Base-by-base conservation (phyloP, 805 yeast species). In the Saccharomycopsis sp. region DNA sequence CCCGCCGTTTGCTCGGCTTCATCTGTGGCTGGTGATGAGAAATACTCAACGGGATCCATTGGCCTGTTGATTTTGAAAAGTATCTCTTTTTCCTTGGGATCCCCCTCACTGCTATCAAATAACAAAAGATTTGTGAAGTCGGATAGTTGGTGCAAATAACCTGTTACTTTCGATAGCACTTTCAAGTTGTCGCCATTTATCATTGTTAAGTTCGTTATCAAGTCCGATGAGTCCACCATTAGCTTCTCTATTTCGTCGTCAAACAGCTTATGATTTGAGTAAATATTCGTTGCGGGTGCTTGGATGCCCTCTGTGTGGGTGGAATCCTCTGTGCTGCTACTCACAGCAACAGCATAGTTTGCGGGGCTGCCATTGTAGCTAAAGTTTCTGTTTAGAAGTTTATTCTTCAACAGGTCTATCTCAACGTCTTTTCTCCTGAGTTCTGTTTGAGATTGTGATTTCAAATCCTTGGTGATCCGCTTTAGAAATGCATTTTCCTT, bases 141-240 rank as follows among this genome's bases (percentile, higher is more conserved):
- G 33, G n/a, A 23, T 31, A 34, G 25, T 26, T 13, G 10, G 18
- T 17, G n/a, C n/a, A 43, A 9, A 23, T 43, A 43, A 16, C 27
- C 20, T 13, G 27, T 37, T 8, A 36, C 20, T 5, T 25, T 17
- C 4, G 15, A 9, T 5, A 42, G 20, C 5, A 38, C 18, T 10
- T 30, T 21, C 23, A 45, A 33, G 15, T 38, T 42, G 2, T 40
- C 30, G 2, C 26, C 32, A 31, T 45, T 42, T 6, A 41, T 19
- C 6, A 29, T 17, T 6, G 46, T 42, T 18, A 45, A 29, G 20
- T 42, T 45, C 3, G 39, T 30, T 16, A 45, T 42, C 20, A 42
- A 36, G 32, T 42, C 45, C 10, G 46, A 38, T 10, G 46, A 39
- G 30, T 45, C 49, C 2, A 42, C 35, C 42, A 45, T 34, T 25